Evolutionary conservation across 352 stramenopile genomes (phyloP).

Genomic region (Phytophthora lateralis): DNA sequence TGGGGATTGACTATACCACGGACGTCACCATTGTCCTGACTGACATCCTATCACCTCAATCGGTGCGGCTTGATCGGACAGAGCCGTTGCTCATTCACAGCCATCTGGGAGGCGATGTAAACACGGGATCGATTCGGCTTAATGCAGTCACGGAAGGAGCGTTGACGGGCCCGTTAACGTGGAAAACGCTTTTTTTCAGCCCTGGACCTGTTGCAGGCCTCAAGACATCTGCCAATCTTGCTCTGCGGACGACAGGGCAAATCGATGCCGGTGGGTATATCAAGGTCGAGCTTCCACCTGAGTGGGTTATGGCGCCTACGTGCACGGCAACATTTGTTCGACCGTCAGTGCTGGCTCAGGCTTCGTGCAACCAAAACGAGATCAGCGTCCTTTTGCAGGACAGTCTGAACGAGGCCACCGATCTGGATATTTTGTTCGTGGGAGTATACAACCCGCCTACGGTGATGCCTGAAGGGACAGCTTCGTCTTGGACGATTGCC

Average conservation of each 20-base stretch:
- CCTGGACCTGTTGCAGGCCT: conserved; percentile 64
- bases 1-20: conserved; percentile 45
- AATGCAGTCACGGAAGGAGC: conserved; percentile 41
- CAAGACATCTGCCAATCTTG: conserved; percentile 44
- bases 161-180: conserved; percentile 46
- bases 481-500: conserved; percentile 33
- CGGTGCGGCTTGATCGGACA: conserved; percentile 27
- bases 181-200: conserved; percentile 46
- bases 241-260: conserved; percentile 46
- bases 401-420: conserved; percentile 38
- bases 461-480: conserved; percentile 36
- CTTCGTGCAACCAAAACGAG: conserved; percentile 39
- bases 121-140: conserved; percentile 39
- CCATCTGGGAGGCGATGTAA: conserved; percentile 55
- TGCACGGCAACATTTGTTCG: conserved; percentile 44
- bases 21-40: conserved; percentile 42
- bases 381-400: conserved; percentile 47
- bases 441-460: conserved; percentile 52
- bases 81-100: conserved; percentile 40
- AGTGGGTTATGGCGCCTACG: conserved; percentile 45
- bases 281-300: conserved; percentile 42
- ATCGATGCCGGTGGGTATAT: conserved; percentile 44
- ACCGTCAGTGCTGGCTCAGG: conserved; percentile 34
- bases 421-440: conserved; percentile 43
- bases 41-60: conserved; percentile 54